Evolutionary conservation across 495 filamentous ascomycete genomes (phyloP), one percentile per base, ranked within the genome.

Genomic region (Penicillium paxilli): DNA sequence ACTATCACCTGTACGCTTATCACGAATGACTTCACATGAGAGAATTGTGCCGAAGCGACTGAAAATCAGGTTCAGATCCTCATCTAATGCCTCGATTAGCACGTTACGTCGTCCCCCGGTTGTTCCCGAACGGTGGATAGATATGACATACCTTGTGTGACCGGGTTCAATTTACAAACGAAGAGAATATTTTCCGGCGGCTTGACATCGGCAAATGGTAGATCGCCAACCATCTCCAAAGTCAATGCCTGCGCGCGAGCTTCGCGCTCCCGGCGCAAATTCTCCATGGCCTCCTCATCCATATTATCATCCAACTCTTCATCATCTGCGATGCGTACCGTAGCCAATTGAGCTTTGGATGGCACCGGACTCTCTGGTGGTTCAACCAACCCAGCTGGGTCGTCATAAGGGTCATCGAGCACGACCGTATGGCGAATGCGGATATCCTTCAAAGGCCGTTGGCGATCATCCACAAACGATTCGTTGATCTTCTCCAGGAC

Each of bases 111-210:
- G 4, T 37, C 33, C 6, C 14, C 7, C 6, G 11, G 8, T 19
- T 16, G 17, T 38, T 19, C 35, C 35, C 30, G 30, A 10, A 12
- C 16, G 16, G 3, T 7, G n/a, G 35, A 19, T 38, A 38, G n/a
- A 35, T n/a, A 33, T 35, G 22, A 54, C 71, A 50, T 65, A 85
- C 83, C 83, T 84, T 86, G 84, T 46, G 94, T 98, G 42, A 98
- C 92, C 0, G 95, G 95, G 56, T 98, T 98, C 20, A 98, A 78
- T 68, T 98, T 98, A 86, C 94, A 98, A 53, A 98, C 94, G 64
- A 98, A 98, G 11, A 98, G 78, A 23, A 98, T 86, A 65, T 98
- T 97, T 72, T 98, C 94, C 1, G 94, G 94, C 5, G 94, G 94
- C 56, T 95, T 96, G 67, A 98, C 93, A 72, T 98, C 94, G 51